Percentiles rank a stretch among this genome's conserved stretches.
Conservation (phyloP, 2,329 filamentous ascomycete species). For the Talaromyces sp. region DNA sequence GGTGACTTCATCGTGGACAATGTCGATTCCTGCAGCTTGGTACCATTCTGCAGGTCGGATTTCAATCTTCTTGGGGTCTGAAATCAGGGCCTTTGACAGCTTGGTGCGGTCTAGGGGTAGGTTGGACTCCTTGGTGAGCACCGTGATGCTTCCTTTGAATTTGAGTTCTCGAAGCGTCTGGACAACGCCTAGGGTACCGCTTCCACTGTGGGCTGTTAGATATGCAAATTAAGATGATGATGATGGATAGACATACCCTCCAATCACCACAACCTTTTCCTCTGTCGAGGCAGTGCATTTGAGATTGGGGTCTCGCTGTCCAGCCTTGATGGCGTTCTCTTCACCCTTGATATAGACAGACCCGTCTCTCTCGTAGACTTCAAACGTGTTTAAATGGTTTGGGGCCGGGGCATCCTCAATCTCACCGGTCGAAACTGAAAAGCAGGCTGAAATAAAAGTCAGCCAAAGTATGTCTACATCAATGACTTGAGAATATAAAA, state of each 20-base stretch:
- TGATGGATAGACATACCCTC: slow-evolving; percentile 47
- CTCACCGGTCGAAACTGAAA: slow-evolving; percentile 81
- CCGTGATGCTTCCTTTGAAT: slow-evolving; percentile 71
- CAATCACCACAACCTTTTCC: slow-evolving; percentile 71
- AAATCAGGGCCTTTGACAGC: slow-evolving; percentile 85
- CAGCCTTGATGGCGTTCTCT: slow-evolving; percentile 70
- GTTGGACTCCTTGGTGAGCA: slow-evolving; percentile 79
- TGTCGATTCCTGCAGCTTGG: slow-evolving; percentile 54
- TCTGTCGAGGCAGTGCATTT: slow-evolving; percentile 58
- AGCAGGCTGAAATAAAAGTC: slow-evolving; percentile 63
- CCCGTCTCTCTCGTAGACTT: slow-evolving; percentile 73
- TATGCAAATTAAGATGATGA: neutral
- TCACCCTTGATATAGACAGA: slow-evolving; percentile 80
- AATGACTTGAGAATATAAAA: neutral
- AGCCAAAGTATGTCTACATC: slow-evolving; percentile 3
- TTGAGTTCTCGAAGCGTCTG: slow-evolving; percentile 79
- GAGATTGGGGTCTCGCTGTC: slow-evolving; percentile 66
- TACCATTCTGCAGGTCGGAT: slow-evolving; percentile 76
- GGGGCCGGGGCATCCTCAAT: slow-evolving; percentile 92
- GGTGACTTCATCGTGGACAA: slow-evolving; percentile 58
- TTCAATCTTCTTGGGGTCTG: slow-evolving; percentile 72
- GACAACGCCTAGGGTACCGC: slow-evolving; percentile 72
- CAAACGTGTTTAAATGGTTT: slow-evolving; percentile 78
- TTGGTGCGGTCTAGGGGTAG: slow-evolving; percentile 90
- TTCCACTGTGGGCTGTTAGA: slow-evolving; percentile 53